Base-by-base conservation (phyloP, 2,329 filamentous ascomycete genomes). In the Fusarium sp. region DNA sequence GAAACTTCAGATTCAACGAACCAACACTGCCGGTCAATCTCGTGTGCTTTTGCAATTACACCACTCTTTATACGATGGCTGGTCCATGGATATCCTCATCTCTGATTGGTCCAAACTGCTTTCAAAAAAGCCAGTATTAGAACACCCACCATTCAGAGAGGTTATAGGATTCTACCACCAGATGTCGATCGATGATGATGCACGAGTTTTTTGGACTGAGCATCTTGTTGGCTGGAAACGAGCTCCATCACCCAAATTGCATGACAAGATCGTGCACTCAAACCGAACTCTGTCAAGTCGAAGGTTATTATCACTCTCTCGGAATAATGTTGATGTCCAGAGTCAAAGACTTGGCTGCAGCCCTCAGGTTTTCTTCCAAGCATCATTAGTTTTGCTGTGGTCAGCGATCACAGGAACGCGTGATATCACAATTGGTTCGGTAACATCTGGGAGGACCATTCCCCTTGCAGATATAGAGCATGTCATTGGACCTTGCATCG, bases 31-130 rank as follows among this genome's bases (percentile, higher is more conserved):
- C 8, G 45, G 71, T 5, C 51, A 72, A 3, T 68, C 72, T 29
- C 66, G 78, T 8, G 45, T 73, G 5, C 75, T 85, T 10, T 49
- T 91, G 40, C 81, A 89, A 11, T 79, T 96, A 0, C 93, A 96
- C 72, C 93, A 97, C 75, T 88, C 91, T 1, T 74, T 96, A 1
- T 97, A 96, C 71, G 93, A 97, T 74, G 93, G 93, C n/a, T 97
- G 93, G 93, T 93, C 92, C 0, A 83, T 93, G 71, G 90, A 97
- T 47, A 79, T 94, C 28, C 75, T 96, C 0, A 68, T 91, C 12
- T 78, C 83, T 25, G 92, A 97, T 72, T 77, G 96, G 5, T 80
- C 83, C 5, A 70, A 69, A 0, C 64, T 90, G 2, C 69, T 90
- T 0, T 49, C 45, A 47, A 26, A 71, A 73, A 8, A 49, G 60